Evolutionary conservation across 2,329 filamentous ascomycete species (phyloP), one percentile per base, ranked within the genome.

Genomic region (Stemphylium lycopersici): DNA sequence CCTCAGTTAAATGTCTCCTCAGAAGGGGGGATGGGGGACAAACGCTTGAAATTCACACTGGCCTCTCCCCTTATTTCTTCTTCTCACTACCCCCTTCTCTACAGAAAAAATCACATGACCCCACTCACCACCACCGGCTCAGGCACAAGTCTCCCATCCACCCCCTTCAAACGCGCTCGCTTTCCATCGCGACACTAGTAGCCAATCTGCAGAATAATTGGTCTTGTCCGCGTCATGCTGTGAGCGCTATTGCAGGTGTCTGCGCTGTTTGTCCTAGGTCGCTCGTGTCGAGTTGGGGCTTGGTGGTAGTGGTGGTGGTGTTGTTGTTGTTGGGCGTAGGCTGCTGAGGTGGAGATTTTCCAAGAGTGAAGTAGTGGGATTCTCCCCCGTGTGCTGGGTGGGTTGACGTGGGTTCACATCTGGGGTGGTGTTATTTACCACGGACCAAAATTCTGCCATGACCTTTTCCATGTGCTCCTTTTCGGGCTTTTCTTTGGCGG

Each of bases 361-460:
- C 3, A 24, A 6, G 4, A 24, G 22, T 24, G 22, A 7, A 5
- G 22, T 6, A 24, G 22, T 24, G 22, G 6, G 22, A 6, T 6
- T 24, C 6, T 24, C 22, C 2, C 2, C 5, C 5, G 6, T 24
- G 4, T 24, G 22, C 22, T 24, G 22, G 22, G 22, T 24, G 4
- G 22, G 22, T 24, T 20, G 20, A 20, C 3, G 22, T 3, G 22
- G 22, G 22, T 4, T 24, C n/a, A n/a, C n/a, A n/a, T n/a, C n/a
- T 24, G 20, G 20, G 20, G 20, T 24, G 22, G 33, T 22, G 38
- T 37, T 4, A 12, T 61, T 55, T 5, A 66, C 50, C 5, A 52
- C 15, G 16, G 44, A 22, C 58, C 58, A 62, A 32, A 65, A 65
- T 0, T 42, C 43, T 6, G 47, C 20, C 13, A 62, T 33, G 4